phyloP scores from a whole-genome alignment of 2,329 filamentous ascomycete genomes.

The Hypoxylon sp. region DNA sequence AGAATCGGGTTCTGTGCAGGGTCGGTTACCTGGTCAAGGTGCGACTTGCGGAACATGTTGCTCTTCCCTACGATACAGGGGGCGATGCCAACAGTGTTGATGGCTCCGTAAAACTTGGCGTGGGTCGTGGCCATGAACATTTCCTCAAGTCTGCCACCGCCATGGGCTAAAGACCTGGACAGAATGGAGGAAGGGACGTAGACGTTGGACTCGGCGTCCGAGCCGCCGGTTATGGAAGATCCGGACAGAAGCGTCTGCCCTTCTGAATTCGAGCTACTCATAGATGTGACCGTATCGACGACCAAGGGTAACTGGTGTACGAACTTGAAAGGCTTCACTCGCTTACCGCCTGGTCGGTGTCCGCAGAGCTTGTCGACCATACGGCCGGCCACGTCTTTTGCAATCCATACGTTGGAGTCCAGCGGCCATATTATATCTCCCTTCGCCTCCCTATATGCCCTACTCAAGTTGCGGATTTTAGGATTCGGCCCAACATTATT shows the following conservation, averaged over 20 bases:
- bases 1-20: conserved; percentile 62
- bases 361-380: conserved; percentile 93
- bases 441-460: conserved; percentile 89
- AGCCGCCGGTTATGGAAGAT: conserved; percentile 53
- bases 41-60: conserved; percentile 96
- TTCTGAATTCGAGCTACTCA: conserved; percentile 49
- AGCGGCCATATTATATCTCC: conserved; percentile 94
- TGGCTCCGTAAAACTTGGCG: conserved; percentile 97
- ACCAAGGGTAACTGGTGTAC: conserved; percentile 94
- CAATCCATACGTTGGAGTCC: conserved; percentile 97
- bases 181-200: conserved; percentile 49
- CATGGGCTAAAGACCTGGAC: conserved; percentile 58
- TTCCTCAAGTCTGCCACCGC: conserved; percentile 90
- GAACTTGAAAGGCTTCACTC: conserved; percentile 81
- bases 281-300: conserved; percentile 74
- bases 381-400: conserved; percentile 80
- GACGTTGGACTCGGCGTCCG: conserved; percentile 53
- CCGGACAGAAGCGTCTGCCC: conserved; percentile 56
- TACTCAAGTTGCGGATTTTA: conserved; percentile 98
- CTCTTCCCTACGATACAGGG: conserved; percentile 97
- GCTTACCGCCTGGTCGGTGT: conserved; percentile 64
- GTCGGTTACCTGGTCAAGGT: conserved; percentile 81
- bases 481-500: conserved; percentile 89
- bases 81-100: conserved; percentile 91
- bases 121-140: conserved; percentile 94